A percentile compares a stretch with the other conserved stretches of the same genome.
These are phyloP conservation scores for Rubia yunnanensis DNA, from an alignment of 257 asterid species.

Conservation along the genomic window DNA sequence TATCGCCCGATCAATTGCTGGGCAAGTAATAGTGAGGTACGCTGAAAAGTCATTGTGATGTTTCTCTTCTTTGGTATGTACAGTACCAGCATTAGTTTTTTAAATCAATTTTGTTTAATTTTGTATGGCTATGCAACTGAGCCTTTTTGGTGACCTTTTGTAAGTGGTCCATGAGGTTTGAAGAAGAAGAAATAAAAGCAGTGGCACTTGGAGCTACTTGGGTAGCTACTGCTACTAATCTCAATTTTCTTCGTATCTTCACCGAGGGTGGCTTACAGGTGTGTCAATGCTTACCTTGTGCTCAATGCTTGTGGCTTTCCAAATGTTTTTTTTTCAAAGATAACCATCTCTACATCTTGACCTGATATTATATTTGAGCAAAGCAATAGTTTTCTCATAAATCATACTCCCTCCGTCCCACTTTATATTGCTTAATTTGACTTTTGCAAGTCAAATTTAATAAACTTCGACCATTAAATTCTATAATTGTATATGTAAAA, in stretches of 20 bases:
- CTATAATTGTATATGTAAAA: too few relatives aligned
- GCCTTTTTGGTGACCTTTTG: constrained; percentile 26
- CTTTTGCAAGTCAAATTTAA: too few relatives aligned
- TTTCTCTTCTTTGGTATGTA: not conserved
- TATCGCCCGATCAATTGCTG: constrained; percentile 91
- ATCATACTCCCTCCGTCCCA: too few relatives aligned
- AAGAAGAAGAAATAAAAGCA: constrained; percentile 91
- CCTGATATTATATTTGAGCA: not conserved
- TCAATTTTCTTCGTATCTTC: constrained; percentile 80
- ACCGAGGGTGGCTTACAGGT: constrained; percentile 94
- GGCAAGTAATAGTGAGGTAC: constrained; percentile 95
- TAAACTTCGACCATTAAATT: too few relatives aligned
- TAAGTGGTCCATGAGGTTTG: constrained; percentile 98
- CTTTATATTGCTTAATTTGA: too few relatives aligned
- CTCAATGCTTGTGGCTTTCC: too few relatives aligned
- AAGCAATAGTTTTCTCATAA: not conserved
- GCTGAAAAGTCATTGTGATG: not conserved
- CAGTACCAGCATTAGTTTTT: not conserved
- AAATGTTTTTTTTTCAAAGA: not conserved
- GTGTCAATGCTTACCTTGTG: constrained; percentile 6
- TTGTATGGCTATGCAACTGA: constrained; percentile 13
- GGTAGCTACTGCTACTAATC: constrained; percentile 94
- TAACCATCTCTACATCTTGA: too few relatives aligned
- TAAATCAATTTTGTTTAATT: constrained; percentile 4
- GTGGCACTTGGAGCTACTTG: constrained; percentile 80